Evolutionary conservation across 257 asterid genomes (phyloP), one percentile per base, ranked within the genome.

Genomic region (Anisodus tanguticus): DNA sequence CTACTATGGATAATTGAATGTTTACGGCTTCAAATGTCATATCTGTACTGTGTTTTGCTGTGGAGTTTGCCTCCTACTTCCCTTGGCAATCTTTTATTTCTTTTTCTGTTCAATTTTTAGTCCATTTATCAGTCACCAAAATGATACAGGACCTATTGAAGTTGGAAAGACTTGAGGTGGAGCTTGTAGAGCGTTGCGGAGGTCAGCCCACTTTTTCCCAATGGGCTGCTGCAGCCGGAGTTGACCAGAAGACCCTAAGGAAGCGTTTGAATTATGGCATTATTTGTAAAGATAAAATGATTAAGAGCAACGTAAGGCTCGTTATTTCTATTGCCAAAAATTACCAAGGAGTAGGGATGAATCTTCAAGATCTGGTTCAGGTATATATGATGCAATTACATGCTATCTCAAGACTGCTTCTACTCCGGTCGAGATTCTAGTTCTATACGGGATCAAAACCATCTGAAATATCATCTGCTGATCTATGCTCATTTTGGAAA

Each of bases 361-460:
- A 88, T 89, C 97, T 96, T 84, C 97, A 89, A 83, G 99, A 96
- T 93, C 90, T 96, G 90, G 98, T 96, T 89, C 99, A 96, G 99
- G 99, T 94, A 88, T 80, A 31, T 37, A 49, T 82, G 80, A 26
- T 83, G 82, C 70, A 55, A 41, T 53, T 49, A 59, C 83, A 67
- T 79, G 62, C 6, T 39, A 60, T 82, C 66, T 41, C 72, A 15
- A 82, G 77, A 37, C 84, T 43, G 39, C 35, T 31, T 31, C 35
- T 71, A 39, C 31, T 39, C 16, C 71, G 63, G 13, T 47, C 35
- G n/a, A 66, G 35, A 31, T 31, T 31, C 35, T 31, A 31, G 35
- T 31, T 31, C 35, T 31, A 31, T 31, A 31, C 2, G 83, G 60
- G 85, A 55, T 41, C 49, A 55, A 72, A 80, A 59, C 22, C 45